Percentiles rank a stretch among this genome's conserved stretches.
phyloP scores from a whole-genome alignment of 805 yeast genomes.

The Suhomyces emberorum region DNA sequence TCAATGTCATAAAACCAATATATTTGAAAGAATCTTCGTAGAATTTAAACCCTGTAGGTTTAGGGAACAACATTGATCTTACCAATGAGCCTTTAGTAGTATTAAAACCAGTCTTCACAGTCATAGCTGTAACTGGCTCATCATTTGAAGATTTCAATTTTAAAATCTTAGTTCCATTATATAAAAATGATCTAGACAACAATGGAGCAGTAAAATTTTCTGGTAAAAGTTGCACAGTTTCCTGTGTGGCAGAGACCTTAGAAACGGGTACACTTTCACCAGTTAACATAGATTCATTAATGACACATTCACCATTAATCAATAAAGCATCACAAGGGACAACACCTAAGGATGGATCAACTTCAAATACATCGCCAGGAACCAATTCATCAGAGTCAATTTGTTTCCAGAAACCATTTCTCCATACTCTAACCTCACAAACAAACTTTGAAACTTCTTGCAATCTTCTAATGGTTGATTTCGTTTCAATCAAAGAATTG shows the following conservation, averaged over 20 bases:
- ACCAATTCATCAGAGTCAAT: slow-evolving; percentile 74
- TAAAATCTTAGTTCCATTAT: slow-evolving; percentile 85
- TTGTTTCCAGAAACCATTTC: slow-evolving; percentile 92
- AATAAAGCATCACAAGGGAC: slow-evolving; percentile 90
- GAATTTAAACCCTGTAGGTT: slow-evolving; percentile 89
- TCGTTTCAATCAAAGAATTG: slow-evolving; percentile 85
- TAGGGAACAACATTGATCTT: slow-evolving; percentile 95
- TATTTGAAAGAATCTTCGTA: slow-evolving; percentile 93
- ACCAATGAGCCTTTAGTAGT: slow-evolving; percentile 94
- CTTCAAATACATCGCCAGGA: slow-evolving; percentile 94
- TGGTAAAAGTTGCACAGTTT: slow-evolving; percentile 53
- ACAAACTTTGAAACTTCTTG: slow-evolving; percentile 68
- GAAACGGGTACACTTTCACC: slow-evolving; percentile 98
- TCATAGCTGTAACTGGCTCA: slow-evolving; percentile 83
- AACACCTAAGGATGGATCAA: slow-evolving; percentile 70
- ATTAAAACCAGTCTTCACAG: slow-evolving; percentile 84
- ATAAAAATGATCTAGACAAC: slow-evolving; percentile 74
- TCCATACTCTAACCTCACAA: slow-evolving; percentile 84
- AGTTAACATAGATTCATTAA: slow-evolving; percentile 97
- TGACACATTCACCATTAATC: slow-evolving; percentile 88
- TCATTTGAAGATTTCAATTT: slow-evolving; percentile 72
- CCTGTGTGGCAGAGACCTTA: slow-evolving; percentile 64
- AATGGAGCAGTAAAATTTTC: slow-evolving; percentile 61
- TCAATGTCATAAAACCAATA: slow-evolving; percentile 87
- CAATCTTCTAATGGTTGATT: slow-evolving; percentile 65